Conservation (phyloP, 768 basidiomycete species). For the Coprinellus aureogranulatus region DNA sequence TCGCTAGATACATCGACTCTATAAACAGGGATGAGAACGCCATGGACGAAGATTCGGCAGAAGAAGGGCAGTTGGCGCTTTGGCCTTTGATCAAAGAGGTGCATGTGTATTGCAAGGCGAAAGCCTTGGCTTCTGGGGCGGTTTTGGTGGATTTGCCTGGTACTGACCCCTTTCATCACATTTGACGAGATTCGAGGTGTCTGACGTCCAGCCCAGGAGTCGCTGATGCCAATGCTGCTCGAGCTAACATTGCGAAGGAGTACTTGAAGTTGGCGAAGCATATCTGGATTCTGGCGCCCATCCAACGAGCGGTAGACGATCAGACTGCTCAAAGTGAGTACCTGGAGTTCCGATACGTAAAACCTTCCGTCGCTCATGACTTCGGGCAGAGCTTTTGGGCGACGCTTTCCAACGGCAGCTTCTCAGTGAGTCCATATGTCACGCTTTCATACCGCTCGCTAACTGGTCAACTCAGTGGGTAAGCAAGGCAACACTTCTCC, state of each 20-base stretch:
- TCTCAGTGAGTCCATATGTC: slow-evolving; percentile 43
- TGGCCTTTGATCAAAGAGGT: slow-evolving; percentile 68
- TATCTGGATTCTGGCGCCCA: slow-evolving; percentile 67
- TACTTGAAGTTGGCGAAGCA: slow-evolving; percentile 67
- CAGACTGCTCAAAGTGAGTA: slow-evolving; percentile 57
- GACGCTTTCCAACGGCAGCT: slow-evolving; percentile 64
- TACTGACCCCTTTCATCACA: slow-evolving; percentile 11
- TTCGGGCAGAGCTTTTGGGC: slow-evolving; percentile 51
- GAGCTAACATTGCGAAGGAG: slow-evolving; percentile 60
- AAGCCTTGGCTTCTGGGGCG: slow-evolving; percentile 56
- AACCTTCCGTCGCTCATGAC: not conserved
- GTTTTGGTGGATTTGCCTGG: slow-evolving; percentile 66
- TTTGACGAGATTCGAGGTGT: not conserved
- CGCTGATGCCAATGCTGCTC: slow-evolving; percentile 63
- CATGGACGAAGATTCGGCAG: slow-evolving; percentile 32
- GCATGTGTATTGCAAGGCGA: slow-evolving; percentile 52
- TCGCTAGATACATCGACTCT: slow-evolving; percentile 64
- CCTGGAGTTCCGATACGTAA: not conserved
- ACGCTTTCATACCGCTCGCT: slow-evolving; percentile 6
- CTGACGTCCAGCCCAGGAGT: slow-evolving; percentile 34
- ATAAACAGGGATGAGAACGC: slow-evolving; percentile 47
- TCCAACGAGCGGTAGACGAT: slow-evolving; percentile 62
- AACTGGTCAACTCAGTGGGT: slow-evolving; percentile 38
- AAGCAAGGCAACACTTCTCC: slow-evolving; percentile 16
- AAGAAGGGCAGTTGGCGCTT: slow-evolving; percentile 32